Percentiles rank a stretch among this genome's conserved stretches.
Evolutionary conservation across 768 basidiomycete species (phyloP).

Genomic region (Auricularia auricula-judae): DNA sequence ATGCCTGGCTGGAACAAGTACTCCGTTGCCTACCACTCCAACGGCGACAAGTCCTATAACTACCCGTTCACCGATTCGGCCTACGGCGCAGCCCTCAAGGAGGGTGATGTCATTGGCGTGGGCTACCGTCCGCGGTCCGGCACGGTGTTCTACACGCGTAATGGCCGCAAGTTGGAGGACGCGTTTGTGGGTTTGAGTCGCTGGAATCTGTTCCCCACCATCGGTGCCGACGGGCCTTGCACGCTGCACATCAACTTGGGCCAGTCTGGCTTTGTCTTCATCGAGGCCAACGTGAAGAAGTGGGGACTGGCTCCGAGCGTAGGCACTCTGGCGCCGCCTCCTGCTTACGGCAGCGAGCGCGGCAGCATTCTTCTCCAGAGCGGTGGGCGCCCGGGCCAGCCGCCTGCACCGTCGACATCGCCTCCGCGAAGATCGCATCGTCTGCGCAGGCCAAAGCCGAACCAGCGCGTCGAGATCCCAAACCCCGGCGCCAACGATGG

Average conservation of each 20-base stretch:
- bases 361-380: constrained; percentile 94
- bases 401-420: constrained; percentile 31
- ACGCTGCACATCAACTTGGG: constrained; percentile 96
- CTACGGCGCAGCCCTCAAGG: constrained; percentile 76
- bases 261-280: constrained; percentile 96
- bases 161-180: constrained; percentile 94
- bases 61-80: constrained; percentile 84
- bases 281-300: constrained; percentile 99
- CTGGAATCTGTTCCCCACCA: constrained; percentile 93
- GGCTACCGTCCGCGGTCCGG: constrained; percentile 95
- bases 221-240: constrained; percentile 93
- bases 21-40: constrained; percentile 92
- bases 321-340: constrained; percentile 93
- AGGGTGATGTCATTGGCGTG: constrained; percentile 92
- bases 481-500: constrained; percentile 19
- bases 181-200: constrained; percentile 82
- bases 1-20: constrained; percentile 77
- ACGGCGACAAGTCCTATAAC: constrained; percentile 94
- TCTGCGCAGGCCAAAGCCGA: constrained; percentile 39
- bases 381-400: constrained; percentile 46
- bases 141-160: constrained; percentile 98
- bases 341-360: constrained; percentile 93
- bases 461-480: constrained; percentile 6
- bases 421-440: constrained; percentile 46
- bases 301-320: constrained; percentile 98